These are phyloP conservation scores for Byssothecium circinans DNA, from an alignment of 2,329 filamentous ascomycete species.

Conservation along the genomic window DNA sequence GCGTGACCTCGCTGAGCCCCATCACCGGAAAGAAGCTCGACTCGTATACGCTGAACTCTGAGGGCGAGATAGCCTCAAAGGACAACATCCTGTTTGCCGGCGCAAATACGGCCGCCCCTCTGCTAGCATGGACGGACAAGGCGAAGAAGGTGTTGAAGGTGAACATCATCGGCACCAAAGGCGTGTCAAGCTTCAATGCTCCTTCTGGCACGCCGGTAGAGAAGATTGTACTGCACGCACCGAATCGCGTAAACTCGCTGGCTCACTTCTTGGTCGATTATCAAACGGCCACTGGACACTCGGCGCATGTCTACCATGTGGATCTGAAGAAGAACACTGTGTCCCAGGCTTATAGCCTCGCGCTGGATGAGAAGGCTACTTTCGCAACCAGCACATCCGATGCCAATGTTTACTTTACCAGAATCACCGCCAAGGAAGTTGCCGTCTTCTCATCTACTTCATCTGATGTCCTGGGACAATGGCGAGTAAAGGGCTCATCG, in stretches of 20 bases:
- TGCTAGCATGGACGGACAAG: conserved; percentile 74
- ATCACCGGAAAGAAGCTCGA: conserved; percentile 71
- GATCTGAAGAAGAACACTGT: conserved; percentile 70
- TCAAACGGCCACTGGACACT: conserved; percentile 68
- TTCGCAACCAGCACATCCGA: conserved; percentile 78
- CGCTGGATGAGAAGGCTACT: conserved; percentile 69
- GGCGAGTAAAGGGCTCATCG: conserved; percentile 59
- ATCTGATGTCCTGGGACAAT: conserved; percentile 73
- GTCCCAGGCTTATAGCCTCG: conserved; percentile 78
- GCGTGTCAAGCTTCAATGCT: conserved; percentile 48
- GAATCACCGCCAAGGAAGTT: conserved; percentile 74
- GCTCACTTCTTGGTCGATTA: conserved; percentile 87
- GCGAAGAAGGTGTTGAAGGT: conserved; percentile 65
- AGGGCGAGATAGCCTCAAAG: conserved; percentile 67
- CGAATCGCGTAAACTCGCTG: conserved; percentile 69
- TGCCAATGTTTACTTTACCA: conserved; percentile 85
- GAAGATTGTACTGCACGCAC: conserved; percentile 68
- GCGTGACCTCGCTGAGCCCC: conserved; percentile 72
- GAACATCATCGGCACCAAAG: conserved; percentile 64
- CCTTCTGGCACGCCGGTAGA: conserved; percentile 49
- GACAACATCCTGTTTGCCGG: conserved; percentile 74
- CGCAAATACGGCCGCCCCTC: conserved; percentile 71
- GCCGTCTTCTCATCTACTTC: conserved; percentile 75
- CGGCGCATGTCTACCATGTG: conserved; percentile 84
- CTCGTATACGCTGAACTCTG: conserved; percentile 71